phyloP scores from a whole-genome alignment of 495 filamentous ascomycete species.

The Arthonia radiata region DNA sequence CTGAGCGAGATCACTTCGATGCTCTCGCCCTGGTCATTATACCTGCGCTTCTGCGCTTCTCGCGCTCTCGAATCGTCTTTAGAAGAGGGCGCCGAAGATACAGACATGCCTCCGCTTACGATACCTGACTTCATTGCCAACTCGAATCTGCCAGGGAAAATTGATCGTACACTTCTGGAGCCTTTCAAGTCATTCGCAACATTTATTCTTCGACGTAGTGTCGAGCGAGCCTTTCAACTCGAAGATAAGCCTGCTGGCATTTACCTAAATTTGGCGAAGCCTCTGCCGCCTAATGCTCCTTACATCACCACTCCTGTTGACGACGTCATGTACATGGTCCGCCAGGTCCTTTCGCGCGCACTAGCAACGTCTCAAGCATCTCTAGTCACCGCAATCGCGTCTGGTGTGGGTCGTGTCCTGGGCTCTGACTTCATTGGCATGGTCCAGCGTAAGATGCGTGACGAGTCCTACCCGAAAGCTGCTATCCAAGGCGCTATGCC shows the following conservation, averaged over 20 bases:
- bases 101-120: too few species aligned
- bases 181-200: constrained; percentile 76
- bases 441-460: constrained; percentile 92
- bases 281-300: constrained; percentile 48
- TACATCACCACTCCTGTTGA: constrained; percentile 91
- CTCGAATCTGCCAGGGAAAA: constrained; percentile 52
- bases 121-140: constrained; percentile 47
- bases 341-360: constrained; percentile 64
- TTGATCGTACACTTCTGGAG: constrained; percentile 39
- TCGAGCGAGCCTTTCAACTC: constrained; percentile 95
- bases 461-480: constrained; percentile 68
- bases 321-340: constrained; percentile 98
- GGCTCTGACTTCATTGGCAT: constrained; percentile 86
- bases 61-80: constrained; percentile 44
- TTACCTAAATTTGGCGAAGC: constrained; percentile 40
- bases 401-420: constrained; percentile 62
- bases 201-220: constrained; percentile 87
- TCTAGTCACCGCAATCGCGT: constrained; percentile 51
- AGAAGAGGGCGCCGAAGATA: background rate
- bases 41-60: constrained; percentile 63
- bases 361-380: constrained; percentile 59
- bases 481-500: constrained; percentile 51
- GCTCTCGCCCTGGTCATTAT: constrained; percentile 82
- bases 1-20: constrained; percentile 72
- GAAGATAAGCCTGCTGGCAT: constrained; percentile 74